Conservation (phyloP, 148 eudicot genomes). For the Salicornia ramosissima region DNA sequence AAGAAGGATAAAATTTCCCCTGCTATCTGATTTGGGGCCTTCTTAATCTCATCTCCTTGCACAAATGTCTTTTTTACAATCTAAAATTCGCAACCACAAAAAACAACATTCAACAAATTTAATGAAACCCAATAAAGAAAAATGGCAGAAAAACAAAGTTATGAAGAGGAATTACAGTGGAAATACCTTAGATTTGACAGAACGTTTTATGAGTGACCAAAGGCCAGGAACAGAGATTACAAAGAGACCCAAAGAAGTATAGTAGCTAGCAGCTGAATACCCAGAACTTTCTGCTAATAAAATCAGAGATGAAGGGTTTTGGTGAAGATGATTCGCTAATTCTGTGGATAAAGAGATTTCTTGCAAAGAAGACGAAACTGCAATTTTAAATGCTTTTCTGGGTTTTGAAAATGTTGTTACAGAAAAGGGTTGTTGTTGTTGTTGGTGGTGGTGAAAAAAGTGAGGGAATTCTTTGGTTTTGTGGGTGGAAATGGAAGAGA, state of each 20-base stretch:
- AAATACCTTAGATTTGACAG: slow-evolving; percentile 97
- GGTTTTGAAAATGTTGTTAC: slow-evolving; percentile 1
- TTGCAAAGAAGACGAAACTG: slow-evolving; percentile 20
- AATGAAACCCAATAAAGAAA: neutral
- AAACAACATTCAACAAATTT: neutral
- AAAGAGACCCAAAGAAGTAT: slow-evolving; percentile 92
- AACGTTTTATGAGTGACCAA: slow-evolving; percentile 98
- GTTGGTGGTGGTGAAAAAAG: neutral
- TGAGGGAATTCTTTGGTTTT: slow-evolving; percentile 19
- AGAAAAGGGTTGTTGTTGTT: neutral
- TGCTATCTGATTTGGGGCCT: slow-evolving; percentile 64
- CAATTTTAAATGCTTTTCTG: neutral
- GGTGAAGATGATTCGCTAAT: slow-evolving; percentile 15
- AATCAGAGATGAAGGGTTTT: slow-evolving; percentile 27
- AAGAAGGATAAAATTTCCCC: slow-evolving; percentile 90
- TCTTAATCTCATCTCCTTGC: slow-evolving; percentile 48
- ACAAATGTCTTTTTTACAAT: slow-evolving; percentile 76
- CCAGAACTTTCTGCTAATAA: slow-evolving; percentile 46
- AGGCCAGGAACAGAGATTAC: slow-evolving; percentile 96
- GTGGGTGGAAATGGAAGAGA: slow-evolving; percentile 19
- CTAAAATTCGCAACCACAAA: slow-evolving; percentile 30
- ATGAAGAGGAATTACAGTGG: neutral
- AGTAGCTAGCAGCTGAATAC: slow-evolving; percentile 86
- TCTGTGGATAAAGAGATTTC: slow-evolving; percentile 3
- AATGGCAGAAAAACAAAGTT: neutral